Conservation (phyloP, 352 stramenopile species). For the Pythium apleroticum region DNA sequence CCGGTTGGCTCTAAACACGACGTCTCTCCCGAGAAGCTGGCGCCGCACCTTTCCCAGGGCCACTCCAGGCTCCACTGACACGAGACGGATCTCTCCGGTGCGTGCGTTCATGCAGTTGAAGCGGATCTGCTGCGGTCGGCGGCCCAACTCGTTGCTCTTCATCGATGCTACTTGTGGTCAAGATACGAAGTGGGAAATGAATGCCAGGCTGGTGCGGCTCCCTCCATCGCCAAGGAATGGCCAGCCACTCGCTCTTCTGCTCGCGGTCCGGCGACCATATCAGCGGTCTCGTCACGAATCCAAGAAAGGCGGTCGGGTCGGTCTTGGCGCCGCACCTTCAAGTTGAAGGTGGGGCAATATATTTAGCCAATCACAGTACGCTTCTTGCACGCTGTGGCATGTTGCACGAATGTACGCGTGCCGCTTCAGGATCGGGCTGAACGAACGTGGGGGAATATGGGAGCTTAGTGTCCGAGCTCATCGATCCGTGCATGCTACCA, state of each 20-base stretch:
- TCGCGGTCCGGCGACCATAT: too few species aligned
- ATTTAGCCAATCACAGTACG: background rate
- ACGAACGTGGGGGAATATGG: background rate
- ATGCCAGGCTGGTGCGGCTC: too few species aligned
- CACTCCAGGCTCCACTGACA: background rate
- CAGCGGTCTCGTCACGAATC: background rate
- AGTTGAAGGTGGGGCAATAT: background rate
- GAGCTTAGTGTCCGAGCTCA: background rate
- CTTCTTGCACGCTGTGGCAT: background rate
- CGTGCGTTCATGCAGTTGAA: background rate
- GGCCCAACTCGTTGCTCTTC: background rate
- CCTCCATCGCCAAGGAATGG: too few species aligned
- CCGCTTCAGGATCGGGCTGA: background rate
- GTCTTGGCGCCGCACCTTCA: too few species aligned
- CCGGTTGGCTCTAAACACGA: background rate
- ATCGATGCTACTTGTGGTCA: background rate
- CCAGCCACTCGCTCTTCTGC: too few species aligned
- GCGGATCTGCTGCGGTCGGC: too few species aligned
- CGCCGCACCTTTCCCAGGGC: background rate
- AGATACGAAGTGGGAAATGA: background rate
- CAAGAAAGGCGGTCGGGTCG: background rate
- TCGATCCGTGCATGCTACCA: background rate
- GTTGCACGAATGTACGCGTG: conserved; percentile 11
- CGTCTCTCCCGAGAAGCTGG: background rate
- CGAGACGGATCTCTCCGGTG: background rate